Conservation (phyloP, 148 eudicot species). For the Silene uniflora region DNA sequence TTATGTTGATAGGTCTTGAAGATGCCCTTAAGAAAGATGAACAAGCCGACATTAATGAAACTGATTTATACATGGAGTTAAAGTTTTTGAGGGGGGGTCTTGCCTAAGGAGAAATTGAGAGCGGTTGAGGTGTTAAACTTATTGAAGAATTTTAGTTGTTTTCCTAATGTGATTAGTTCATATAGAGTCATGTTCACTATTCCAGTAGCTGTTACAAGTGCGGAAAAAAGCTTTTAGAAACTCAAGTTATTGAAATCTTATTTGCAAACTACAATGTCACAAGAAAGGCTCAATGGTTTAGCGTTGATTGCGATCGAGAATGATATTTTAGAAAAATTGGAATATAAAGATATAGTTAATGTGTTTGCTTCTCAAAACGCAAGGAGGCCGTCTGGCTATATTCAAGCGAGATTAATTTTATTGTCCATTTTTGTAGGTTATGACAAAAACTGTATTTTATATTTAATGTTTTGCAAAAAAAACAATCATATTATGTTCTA, state of each 20-base stretch:
- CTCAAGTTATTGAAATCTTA: constrained; percentile 27
- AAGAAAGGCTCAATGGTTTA: constrained; percentile 25
- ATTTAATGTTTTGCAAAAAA: too few species aligned
- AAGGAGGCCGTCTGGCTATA: too few species aligned
- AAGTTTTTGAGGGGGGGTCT: too few species aligned
- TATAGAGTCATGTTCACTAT: constrained; percentile 30
- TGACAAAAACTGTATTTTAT: too few species aligned
- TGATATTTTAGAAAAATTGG: constrained; percentile 18
- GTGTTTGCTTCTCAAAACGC: constrained; percentile 18
- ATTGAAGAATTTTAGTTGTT: constrained; percentile 19
- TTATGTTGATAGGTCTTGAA: constrained; percentile 21
- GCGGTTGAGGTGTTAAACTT: constrained; percentile 21
- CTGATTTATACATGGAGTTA: too few species aligned
- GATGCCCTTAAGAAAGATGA: constrained; percentile 19
- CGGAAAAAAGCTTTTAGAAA: constrained; percentile 23
- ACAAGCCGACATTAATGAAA: constrained; percentile 23
- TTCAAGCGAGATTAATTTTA: too few species aligned
- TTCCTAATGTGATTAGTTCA: constrained; percentile 28
- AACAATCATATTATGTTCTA: too few species aligned
- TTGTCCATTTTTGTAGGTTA: too few species aligned
- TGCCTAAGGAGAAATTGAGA: too few species aligned
- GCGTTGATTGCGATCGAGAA: constrained; percentile 26
- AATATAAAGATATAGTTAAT: constrained; percentile 17
- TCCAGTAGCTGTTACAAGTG: constrained; percentile 27
- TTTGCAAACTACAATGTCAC: constrained; percentile 22